Evolutionary conservation across 306 rosid genomes (phyloP).

Genomic region (Prosopis cineraria): DNA sequence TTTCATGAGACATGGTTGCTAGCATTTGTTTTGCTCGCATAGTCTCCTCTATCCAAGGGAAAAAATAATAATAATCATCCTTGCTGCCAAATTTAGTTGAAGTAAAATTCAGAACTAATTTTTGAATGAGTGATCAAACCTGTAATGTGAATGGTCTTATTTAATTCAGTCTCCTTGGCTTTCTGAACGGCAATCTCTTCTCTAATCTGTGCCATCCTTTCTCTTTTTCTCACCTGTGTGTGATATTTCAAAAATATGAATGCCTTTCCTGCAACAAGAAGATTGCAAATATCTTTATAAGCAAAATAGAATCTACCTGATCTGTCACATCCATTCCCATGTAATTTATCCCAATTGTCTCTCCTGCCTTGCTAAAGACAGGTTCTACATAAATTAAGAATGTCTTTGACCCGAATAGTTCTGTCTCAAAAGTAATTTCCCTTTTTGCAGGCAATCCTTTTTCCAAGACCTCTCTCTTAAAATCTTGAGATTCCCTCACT

Average conservation of each 20-base stretch:
- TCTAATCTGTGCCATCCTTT: conserved; percentile 82
- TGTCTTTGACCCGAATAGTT: conserved; percentile 79
- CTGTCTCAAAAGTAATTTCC: conserved; percentile 92
- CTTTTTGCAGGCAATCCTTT: conserved; percentile 85
- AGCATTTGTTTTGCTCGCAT: conserved; percentile 98
- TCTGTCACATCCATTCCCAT: conserved; percentile 98
- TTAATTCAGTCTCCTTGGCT: conserved; percentile 90
- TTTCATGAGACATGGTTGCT: conserved; percentile 99
- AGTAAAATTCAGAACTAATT: conserved; percentile 21
- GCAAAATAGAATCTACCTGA: conserved; percentile 56
- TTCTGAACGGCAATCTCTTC: conserved; percentile 95
- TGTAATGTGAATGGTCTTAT: conserved; percentile 94
- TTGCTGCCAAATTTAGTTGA: conserved; percentile 3
- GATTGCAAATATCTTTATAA: background rate
- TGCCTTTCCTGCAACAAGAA: background rate
- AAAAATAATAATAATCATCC: conserved; percentile 23
- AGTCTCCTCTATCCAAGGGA: conserved; percentile 70
- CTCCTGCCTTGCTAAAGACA: conserved; percentile 89
- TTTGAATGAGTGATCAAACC: conserved; percentile 45
- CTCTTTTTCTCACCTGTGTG: conserved; percentile 86
- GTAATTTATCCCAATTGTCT: conserved; percentile 87
- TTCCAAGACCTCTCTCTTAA: conserved; percentile 90
- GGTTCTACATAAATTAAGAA: conserved; percentile 92
- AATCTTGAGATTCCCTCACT: conserved; percentile 85
- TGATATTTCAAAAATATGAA: conserved; percentile 27